Percentiles rank a stretch among this genome's conserved stretches.
phyloP scores from a whole-genome alignment of 768 basidiomycete genomes.

The Podaxis carcinomalis region DNA sequence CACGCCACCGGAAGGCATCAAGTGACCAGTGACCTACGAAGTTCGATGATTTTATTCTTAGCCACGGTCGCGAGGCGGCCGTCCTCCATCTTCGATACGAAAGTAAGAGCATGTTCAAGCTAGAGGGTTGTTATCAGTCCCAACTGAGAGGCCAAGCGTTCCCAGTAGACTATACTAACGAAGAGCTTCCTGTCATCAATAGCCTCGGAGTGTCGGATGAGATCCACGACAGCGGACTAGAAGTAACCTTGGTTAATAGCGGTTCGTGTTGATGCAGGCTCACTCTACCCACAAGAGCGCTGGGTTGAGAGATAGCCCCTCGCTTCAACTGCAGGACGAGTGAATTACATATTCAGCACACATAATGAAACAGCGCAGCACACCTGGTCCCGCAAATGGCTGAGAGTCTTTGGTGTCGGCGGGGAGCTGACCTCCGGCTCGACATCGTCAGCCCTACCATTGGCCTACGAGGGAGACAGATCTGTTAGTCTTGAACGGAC shows the following conservation, averaged over 20 bases:
- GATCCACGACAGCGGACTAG: conserved; percentile 60
- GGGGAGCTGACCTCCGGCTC: conserved; percentile 11
- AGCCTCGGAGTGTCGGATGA: conserved; percentile 50
- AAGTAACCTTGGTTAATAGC: not conserved
- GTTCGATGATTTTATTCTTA: conserved; percentile 47
- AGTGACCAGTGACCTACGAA: conserved; percentile 39
- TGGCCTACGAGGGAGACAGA: conserved; percentile 4
- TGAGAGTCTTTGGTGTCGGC: conserved; percentile 28
- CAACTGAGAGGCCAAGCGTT: not conserved
- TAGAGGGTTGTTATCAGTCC: conserved; percentile 19
- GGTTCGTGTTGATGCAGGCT: not conserved
- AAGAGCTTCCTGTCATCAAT: conserved; percentile 78
- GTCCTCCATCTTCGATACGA: conserved; percentile 55
- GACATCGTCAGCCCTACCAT: conserved; percentile 13
- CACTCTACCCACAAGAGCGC: conserved; percentile 35
- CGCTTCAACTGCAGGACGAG: conserved; percentile 35
- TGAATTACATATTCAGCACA: not conserved
- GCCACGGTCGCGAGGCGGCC: conserved; percentile 32
- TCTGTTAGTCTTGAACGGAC: not conserved
- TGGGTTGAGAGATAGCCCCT: conserved; percentile 30
- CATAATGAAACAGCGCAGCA: not conserved
- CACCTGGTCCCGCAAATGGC: conserved; percentile 41
- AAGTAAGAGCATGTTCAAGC: conserved; percentile 69
- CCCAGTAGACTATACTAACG: conserved; percentile 35
- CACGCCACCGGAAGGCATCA: not conserved